Conservation (phyloP, 352 stramenopile species). For the Elongisporangium anandrum region DNA sequence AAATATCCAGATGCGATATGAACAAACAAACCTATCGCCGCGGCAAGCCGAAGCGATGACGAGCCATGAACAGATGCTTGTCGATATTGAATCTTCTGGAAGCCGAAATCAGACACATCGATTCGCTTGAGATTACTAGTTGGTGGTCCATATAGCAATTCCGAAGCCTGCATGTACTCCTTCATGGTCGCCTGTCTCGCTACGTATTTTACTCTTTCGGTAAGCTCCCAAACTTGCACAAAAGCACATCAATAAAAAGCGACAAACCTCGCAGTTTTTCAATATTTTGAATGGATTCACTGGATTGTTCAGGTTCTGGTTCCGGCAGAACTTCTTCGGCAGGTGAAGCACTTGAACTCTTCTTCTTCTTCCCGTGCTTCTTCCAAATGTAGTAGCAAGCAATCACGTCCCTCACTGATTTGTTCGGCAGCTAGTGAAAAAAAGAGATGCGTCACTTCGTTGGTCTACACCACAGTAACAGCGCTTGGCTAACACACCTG, state of each 20-base stretch:
- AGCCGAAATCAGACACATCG: conserved; percentile 29
- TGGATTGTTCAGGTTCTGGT: conserved; percentile 48
- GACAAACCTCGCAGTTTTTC: conserved; percentile 60
- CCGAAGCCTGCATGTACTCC: conserved; percentile 59
- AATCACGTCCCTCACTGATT: conserved; percentile 61
- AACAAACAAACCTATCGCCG: not conserved
- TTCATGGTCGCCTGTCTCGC: conserved; percentile 61
- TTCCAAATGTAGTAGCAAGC: conserved; percentile 88
- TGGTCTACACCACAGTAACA: not conserved
- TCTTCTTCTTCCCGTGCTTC: conserved; percentile 35
- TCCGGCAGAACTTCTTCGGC: conserved; percentile 44
- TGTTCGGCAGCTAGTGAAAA: conserved; percentile 43
- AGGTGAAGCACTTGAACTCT: not conserved
- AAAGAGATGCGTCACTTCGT: not conserved
- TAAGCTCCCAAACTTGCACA: not conserved
- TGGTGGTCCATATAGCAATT: conserved; percentile 39
- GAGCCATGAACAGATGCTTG: not conserved
- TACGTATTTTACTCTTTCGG: conserved; percentile 6
- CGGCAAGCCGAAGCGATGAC: not conserved
- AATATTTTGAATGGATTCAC: conserved; percentile 51
- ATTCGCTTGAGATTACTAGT: conserved; percentile 22
- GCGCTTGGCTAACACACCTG: conserved; percentile 43
- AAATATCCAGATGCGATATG: not conserved
- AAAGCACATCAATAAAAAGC: not conserved
- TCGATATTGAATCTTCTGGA: conserved; percentile 1